Base-by-base conservation (phyloP, 805 yeast species). In the Nakazawaea ernobii region DNA sequence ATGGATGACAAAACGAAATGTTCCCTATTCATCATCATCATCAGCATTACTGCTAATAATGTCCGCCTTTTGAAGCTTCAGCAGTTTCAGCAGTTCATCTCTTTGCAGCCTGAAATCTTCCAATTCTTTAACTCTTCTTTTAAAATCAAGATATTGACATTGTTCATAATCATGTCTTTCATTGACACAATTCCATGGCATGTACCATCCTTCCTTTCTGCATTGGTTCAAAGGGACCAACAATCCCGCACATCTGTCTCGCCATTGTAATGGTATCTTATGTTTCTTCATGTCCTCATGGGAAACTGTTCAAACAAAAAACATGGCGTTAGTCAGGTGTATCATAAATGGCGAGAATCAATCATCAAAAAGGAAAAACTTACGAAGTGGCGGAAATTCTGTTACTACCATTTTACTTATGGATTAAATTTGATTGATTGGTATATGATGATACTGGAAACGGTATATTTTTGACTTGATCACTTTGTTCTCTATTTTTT, bases 101-200 rank as follows among this genome's bases (percentile, higher is more conserved):
- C 69, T 56, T 49, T 59, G 55, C 42, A 60, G 75, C 62, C 80
- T 82, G 55, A 73, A 67, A 49, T 73, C 74, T 59, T 79, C 76
- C 63, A 85, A 71, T 67, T 84, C 91, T 60, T 80, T 73, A 49
- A 84, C 86, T 67, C 96, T 79, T 70, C 94, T 79, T 62, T 81
- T 75, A 70, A 84, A 86, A 62, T 88, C 95, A 64, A 82, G 65
- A 63, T 84, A 84, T 66, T 87, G 86, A 65, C 96, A 87, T 61
- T 85, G 85, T 65, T 87, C 96, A 73, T 90, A 88, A 37, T 59
- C 81, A 57, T 88, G 95, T 62, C 89, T 80, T 68, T 84, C 88
- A 53, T 84, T 84, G 49, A 75, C 72, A 58, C 96, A 87, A 56
- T 78, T 80, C 86, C 86, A 81, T 29, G 87, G 87, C 62, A 80